phyloP scores from a whole-genome alignment of 306 rosid species.

The Vigna trinervia region DNA sequence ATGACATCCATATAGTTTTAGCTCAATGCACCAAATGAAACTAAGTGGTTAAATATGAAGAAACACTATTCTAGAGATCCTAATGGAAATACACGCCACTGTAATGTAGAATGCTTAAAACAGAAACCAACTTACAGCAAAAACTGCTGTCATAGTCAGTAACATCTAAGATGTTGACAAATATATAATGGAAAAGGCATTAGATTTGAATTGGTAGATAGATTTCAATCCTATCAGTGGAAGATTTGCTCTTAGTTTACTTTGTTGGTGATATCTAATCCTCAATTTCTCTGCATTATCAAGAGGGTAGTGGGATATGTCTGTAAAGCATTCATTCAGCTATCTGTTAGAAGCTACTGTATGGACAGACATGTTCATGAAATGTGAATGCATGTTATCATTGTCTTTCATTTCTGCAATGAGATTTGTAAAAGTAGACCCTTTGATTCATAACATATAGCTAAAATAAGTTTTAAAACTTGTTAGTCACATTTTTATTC shows the following conservation, averaged over 20 bases:
- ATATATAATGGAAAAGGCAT: conserved; percentile 12
- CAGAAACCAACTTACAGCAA: conserved; percentile 1
- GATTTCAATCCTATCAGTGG: background rate
- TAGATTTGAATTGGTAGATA: conserved; percentile 18
- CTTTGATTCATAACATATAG: conserved; percentile 9
- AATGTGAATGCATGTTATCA: background rate
- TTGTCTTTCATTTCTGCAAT: background rate
- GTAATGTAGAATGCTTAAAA: conserved; percentile 10
- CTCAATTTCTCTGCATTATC: background rate
- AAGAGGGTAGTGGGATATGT: background rate
- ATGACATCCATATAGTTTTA: conserved; percentile 26
- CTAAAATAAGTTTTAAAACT: background rate
- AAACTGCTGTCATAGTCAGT: background rate
- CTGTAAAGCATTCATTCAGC: background rate
- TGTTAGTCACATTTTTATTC: conserved; percentile 2
- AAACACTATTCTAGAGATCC: background rate
- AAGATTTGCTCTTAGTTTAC: background rate
- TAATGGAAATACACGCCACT: conserved; percentile 5
- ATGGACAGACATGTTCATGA: conserved; percentile 18
- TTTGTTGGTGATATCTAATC: background rate
- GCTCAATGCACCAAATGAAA: conserved; percentile 26
- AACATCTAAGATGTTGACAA: conserved; percentile 2
- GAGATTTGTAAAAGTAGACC: conserved; percentile 1
- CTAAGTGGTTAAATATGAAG: conserved; percentile 24
- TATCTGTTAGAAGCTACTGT: background rate